Evolutionary conservation across 176 grass and related monocot species (phyloP), one percentile per base, ranked within the genome.

Genomic region (Chloris gayana): DNA sequence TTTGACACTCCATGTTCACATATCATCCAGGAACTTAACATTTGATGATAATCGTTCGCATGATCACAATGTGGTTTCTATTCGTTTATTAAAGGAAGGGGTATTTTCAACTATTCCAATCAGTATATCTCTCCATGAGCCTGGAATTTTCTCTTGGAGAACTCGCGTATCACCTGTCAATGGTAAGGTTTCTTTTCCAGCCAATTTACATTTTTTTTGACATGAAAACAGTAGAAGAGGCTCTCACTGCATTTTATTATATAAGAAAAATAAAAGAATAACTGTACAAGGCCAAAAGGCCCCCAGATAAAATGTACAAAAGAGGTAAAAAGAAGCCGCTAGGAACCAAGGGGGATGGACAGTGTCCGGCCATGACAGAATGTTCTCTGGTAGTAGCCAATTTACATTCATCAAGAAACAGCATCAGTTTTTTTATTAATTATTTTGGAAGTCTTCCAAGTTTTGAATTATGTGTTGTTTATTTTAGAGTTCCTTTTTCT

Each of bases 61-160:
- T 85, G 80, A 86, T 83, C 56, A 87, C 58, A 85, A 57, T 65
- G 42, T 70, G 19, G 93, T 95, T 69, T 88, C 79, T 68, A 54
- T 95, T 69, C 88, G 85, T 83, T 87, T 95, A 73, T 73, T 92
- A 57, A 85, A 92, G 78, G 87, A 95, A 90, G 89, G 85, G 31
- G 41, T 73, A 83, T 90, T 92, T 90, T 92, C 93, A 83, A 95
- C 93, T 73, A 83, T 75, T 84, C 87, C 89, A 64, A 86, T 95
- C 76, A 85, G 75, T 74, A 73, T 95, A 37, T 83, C 87, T 77
- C 85, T 95, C 38, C 73, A 64, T 59, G 82, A 89, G 33, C 10
- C 85, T 49, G 80, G 78, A 75, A 83, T 81, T 68, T 95, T 88
- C 58, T 90, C 90, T 81, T 92, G 90, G 87, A 95, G 81, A 81